Conservation (phyloP, 495 filamentous ascomycete species). For the Hypoxylon trugodes region DNA sequence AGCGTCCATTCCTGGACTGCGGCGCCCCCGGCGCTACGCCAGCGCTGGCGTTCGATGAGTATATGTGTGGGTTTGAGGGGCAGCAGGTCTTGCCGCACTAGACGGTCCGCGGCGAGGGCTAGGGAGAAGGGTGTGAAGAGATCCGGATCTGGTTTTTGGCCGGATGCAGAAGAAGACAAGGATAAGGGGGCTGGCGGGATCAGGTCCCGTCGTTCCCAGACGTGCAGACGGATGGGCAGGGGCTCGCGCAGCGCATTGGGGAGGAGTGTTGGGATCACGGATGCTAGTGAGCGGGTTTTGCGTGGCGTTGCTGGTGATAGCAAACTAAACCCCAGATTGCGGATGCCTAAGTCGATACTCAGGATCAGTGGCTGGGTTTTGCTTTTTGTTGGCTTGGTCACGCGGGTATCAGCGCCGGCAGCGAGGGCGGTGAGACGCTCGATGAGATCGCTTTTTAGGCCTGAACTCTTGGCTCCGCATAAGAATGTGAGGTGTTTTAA, state of each 20-base stretch:
- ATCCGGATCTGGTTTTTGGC: too few species aligned
- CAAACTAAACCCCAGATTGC: constrained; percentile 81
- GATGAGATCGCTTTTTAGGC: constrained; percentile 32
- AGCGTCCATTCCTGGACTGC: constrained; percentile 89
- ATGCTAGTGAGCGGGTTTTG: constrained; percentile 17
- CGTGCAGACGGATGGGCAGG: constrained; percentile 39
- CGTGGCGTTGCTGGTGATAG: constrained; percentile 53
- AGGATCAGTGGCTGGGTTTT: constrained; percentile 60
- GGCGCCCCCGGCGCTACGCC: constrained; percentile 69
- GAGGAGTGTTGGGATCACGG: constrained; percentile 26
- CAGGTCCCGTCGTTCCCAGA: constrained; percentile 46
- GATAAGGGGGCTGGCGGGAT: constrained; percentile 29
- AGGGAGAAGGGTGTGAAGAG: constrained; percentile 66
- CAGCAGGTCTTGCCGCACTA: constrained; percentile 60
- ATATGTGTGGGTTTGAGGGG: constrained; percentile 69
- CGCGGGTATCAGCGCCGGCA: not conserved
- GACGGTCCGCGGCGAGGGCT: constrained; percentile 66
- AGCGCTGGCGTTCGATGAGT: constrained; percentile 90
- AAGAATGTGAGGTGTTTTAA: constrained; percentile 34
- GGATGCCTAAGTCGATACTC: constrained; percentile 88
- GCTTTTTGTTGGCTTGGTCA: not conserved
- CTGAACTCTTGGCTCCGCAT: constrained; percentile 32
- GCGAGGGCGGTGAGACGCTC: constrained; percentile 20
- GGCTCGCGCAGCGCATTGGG: constrained; percentile 18
- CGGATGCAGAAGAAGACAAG: too few species aligned